A percentile compares a stretch with the other conserved stretches of the same genome.
Evolutionary conservation across 2,329 filamentous ascomycete genomes (phyloP).

Genomic region (Camptophora hylomeconis): DNA sequence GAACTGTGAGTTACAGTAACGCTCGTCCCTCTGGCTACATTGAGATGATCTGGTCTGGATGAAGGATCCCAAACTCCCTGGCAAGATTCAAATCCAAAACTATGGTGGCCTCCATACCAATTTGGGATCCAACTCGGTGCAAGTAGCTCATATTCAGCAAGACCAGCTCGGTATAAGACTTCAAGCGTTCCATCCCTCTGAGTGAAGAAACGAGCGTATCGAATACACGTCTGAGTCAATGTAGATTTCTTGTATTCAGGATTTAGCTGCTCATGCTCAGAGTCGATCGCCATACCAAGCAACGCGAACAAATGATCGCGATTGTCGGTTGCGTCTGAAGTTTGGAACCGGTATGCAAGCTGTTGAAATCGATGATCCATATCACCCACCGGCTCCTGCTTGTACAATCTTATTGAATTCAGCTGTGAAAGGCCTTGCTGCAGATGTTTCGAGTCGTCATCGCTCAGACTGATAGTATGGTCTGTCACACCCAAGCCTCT

Average conservation of each 20-base stretch:
- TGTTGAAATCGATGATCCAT: not conserved
- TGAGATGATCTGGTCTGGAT: slow-evolving; percentile 1
- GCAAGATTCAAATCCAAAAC: not conserved
- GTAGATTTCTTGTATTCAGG: not conserved
- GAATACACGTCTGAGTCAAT: not conserved
- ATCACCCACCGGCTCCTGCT: not conserved
- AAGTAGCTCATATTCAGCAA: not conserved
- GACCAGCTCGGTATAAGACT: slow-evolving; percentile 1
- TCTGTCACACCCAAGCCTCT: not conserved
- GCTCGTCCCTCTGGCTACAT: not conserved
- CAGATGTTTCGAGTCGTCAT: not conserved
- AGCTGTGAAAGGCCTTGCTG: not conserved
- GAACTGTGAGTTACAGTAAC: not conserved
- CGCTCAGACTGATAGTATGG: not conserved
- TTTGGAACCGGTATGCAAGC: not conserved
- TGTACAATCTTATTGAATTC: not conserved
- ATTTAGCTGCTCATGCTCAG: not conserved
- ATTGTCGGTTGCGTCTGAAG: not conserved
- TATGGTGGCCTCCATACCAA: not conserved
- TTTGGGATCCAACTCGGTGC: not conserved
- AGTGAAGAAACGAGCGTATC: not conserved
- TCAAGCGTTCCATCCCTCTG: not conserved
- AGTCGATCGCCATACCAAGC: not conserved
- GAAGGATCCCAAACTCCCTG: not conserved
- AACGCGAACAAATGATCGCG: not conserved